phyloP scores from a whole-genome alignment of 805 yeast species.

The Barnettozyma vustinii region DNA sequence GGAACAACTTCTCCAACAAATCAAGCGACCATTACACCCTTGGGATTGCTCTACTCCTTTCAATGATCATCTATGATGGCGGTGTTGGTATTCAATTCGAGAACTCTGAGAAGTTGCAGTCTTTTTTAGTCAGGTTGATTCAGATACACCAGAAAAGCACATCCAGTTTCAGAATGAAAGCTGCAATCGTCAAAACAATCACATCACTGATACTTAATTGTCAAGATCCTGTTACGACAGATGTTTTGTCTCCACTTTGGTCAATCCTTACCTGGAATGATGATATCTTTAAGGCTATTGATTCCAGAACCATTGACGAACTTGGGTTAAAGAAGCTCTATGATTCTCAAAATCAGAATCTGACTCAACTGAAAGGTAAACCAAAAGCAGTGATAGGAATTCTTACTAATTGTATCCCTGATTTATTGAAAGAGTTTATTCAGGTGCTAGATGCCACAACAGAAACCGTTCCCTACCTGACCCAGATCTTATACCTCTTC shows the following conservation, averaged over 20 bases:
- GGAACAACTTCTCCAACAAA: slow-evolving; percentile 1
- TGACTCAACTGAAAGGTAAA: slow-evolving; percentile 2
- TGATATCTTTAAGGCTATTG: neutral
- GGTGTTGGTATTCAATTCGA: slow-evolving; percentile 1
- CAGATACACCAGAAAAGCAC: slow-evolving; percentile 14
- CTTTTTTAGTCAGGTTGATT: slow-evolving; percentile 11
- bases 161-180: slow-evolving; percentile 1
- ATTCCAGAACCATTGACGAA: neutral
- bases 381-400: slow-evolving; percentile 2
- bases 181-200: slow-evolving; percentile 3
- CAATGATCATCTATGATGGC: neutral
- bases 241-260: slow-evolving; percentile 13
- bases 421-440: neutral
- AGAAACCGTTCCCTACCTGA: neutral
- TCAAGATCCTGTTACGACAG: neutral
- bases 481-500: slow-evolving; percentile 22
- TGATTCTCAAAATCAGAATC: neutral
- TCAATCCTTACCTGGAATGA: slow-evolving; percentile 16
- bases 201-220: slow-evolving; percentile 3
- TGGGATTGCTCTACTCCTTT: neutral
- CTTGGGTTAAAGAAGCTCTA: slow-evolving; percentile 3
- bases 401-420: slow-evolving; percentile 3
- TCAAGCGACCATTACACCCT: slow-evolving; percentile 10
- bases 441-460: neutral
- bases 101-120: slow-evolving; percentile 5